These are phyloP conservation scores for Ephemerocybe angulata DNA, from an alignment of 768 basidiomycete species.

Conservation along the genomic window DNA sequence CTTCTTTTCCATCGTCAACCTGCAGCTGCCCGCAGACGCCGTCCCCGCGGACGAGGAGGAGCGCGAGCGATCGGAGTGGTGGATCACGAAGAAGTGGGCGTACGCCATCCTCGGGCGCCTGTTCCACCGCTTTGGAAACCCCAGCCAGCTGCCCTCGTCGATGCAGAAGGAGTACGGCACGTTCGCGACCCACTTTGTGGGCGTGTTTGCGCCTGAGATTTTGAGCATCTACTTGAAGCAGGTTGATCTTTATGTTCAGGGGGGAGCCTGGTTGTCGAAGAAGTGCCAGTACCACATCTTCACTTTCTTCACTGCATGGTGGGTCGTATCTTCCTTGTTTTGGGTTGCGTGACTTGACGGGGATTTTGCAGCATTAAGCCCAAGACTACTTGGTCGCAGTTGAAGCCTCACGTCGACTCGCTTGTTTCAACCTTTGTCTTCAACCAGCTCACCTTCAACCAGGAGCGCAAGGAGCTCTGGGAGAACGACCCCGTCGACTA, in stretches of 20 bases:
- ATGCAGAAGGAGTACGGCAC: constrained; percentile 63
- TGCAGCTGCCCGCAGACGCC: constrained; percentile 59
- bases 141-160: constrained; percentile 75
- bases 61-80: constrained; percentile 79
- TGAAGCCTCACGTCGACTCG: constrained; percentile 80
- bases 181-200: constrained; percentile 77
- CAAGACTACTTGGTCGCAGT: constrained; percentile 82
- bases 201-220: constrained; percentile 81
- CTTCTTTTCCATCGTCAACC: constrained; percentile 74
- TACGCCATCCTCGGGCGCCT: constrained; percentile 74
- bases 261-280: constrained; percentile 74
- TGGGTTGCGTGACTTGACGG: not conserved
- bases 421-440: constrained; percentile 82
- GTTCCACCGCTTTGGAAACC: constrained; percentile 87
- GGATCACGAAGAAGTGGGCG: constrained; percentile 93
- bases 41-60: constrained; percentile 74
- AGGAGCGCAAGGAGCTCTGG: constrained; percentile 67
- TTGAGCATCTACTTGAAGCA: constrained; percentile 71
- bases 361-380: constrained; percentile 83
- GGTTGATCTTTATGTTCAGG: constrained; percentile 70
- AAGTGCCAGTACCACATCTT: constrained; percentile 84
- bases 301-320: constrained; percentile 88
- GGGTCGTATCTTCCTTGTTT: constrained; percentile 16
- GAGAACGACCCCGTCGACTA: constrained; percentile 82
- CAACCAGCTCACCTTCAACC: constrained; percentile 80